Conservation (phyloP, 257 asterid genomes). For the Verbascum thapsus region DNA sequence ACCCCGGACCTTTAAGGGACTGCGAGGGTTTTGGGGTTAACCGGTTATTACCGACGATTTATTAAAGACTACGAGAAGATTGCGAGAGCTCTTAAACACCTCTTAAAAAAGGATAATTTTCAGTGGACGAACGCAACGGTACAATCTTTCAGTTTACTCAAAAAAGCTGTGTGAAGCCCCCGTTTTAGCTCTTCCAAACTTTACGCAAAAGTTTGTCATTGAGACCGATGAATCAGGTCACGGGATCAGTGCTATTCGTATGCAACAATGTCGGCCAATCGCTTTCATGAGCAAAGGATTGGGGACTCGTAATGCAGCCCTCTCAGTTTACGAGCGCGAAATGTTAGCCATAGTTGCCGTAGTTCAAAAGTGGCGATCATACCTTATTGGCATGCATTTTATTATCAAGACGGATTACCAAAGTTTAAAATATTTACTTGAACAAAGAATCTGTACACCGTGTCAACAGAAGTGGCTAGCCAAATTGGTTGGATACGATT, state of each 20-base stretch:
- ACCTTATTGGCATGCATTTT: background rate
- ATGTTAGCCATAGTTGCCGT: background rate
- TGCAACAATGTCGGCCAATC: slow-evolving; percentile 6
- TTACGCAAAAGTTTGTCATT: background rate
- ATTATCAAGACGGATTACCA: background rate
- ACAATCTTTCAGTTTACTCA: background rate
- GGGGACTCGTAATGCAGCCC: background rate
- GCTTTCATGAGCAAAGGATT: background rate
- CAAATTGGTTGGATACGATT: background rate
- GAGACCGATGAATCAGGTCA: slow-evolving; percentile 18
- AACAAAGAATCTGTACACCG: background rate
- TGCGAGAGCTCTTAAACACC: background rate
- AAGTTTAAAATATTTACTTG: background rate
- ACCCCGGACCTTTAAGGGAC: background rate
- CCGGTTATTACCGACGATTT: slow-evolving; percentile 19
- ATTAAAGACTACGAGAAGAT: background rate
- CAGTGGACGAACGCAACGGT: background rate
- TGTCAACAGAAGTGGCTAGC: background rate
- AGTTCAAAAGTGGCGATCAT: background rate
- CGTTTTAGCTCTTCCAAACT: slow-evolving; percentile 4
- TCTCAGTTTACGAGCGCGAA: background rate
- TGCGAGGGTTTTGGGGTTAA: slow-evolving; percentile 29
- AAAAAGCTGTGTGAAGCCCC: background rate
- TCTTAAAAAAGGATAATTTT: background rate
- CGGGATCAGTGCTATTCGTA: background rate